These are phyloP conservation scores for Globisporangium lucens DNA, from an alignment of 352 stramenopile species.

Conservation along the genomic window DNA sequence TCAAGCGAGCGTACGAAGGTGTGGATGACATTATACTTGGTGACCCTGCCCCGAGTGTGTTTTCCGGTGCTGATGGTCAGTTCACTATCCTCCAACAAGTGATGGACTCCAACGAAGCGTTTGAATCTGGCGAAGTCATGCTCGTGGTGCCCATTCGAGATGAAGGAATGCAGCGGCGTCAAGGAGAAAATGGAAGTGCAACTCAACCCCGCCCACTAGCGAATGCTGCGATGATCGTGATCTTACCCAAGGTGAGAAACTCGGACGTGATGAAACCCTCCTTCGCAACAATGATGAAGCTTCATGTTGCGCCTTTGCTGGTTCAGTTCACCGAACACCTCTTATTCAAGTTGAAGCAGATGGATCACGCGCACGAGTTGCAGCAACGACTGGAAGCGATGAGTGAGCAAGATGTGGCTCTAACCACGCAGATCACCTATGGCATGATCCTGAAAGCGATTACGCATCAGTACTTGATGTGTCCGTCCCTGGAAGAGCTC, in stretches of 20 bases:
- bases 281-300: background rate
- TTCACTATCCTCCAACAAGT: constrained; percentile 19
- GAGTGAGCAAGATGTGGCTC: background rate
- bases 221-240: constrained; percentile 9
- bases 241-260: background rate
- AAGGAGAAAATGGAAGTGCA: background rate
- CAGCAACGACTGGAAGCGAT: constrained; percentile 2
- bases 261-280: background rate
- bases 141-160: constrained; percentile 10
- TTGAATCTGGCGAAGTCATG: constrained; percentile 4
- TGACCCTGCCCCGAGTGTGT: background rate
- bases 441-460: background rate
- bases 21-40: background rate
- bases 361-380: background rate
- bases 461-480: background rate
- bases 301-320: constrained; percentile 10
- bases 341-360: background rate
- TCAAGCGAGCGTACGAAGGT: constrained; percentile 7
- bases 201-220: background rate
- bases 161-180: background rate
- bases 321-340: constrained; percentile 6
- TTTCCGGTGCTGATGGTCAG: background rate
- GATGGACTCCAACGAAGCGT: constrained; percentile 15
- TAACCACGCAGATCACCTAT: background rate
- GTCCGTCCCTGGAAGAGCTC: constrained; percentile 13